Evolutionary conservation across 805 yeast species (phyloP).

Genomic region (Barnettozyma salicaria): DNA sequence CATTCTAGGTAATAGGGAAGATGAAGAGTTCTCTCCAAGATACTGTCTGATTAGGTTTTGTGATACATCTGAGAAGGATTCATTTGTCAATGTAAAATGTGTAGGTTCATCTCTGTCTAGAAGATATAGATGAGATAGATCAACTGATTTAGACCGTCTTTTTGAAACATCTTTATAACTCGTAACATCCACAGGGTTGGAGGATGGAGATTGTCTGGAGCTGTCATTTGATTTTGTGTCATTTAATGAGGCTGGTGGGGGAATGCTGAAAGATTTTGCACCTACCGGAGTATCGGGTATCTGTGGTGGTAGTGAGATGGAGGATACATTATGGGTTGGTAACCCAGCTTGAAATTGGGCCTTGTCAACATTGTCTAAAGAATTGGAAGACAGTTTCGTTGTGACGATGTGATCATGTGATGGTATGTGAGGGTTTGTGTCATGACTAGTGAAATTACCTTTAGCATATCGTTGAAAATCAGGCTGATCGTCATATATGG

Average conservation of each 20-base stretch:
- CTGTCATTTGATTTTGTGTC: slow-evolving; percentile 2
- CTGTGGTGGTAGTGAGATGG: slow-evolving; percentile 10
- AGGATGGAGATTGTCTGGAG: slow-evolving; percentile 3
- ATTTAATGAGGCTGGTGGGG: slow-evolving; percentile 9
- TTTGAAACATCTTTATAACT: slow-evolving; percentile 1
- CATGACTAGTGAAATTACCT: no score
- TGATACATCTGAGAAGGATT: slow-evolving; percentile 42
- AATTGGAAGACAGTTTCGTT: neutral
- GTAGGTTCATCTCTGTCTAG: slow-evolving; percentile 29
- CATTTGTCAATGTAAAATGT: slow-evolving; percentile 34
- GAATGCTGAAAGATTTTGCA: slow-evolving; percentile 21
- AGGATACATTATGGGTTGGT: slow-evolving; percentile 7
- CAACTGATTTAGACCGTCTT: slow-evolving; percentile 31
- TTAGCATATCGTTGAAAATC: no score
- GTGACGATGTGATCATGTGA: neutral
- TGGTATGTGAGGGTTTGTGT: neutral
- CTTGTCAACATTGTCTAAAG: neutral
- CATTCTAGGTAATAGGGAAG: slow-evolving; percentile 60
- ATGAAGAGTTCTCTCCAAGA: slow-evolving; percentile 42
- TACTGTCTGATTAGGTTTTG: slow-evolving; percentile 48
- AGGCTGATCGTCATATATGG: no score
- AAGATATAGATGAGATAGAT: slow-evolving; percentile 36
- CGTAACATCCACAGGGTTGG: neutral
- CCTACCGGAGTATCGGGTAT: slow-evolving; percentile 21
- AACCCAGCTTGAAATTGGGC: neutral